Evolutionary conservation across 169 alveolate genomes (phyloP).

Genomic region (Eimeria acervulina): DNA sequence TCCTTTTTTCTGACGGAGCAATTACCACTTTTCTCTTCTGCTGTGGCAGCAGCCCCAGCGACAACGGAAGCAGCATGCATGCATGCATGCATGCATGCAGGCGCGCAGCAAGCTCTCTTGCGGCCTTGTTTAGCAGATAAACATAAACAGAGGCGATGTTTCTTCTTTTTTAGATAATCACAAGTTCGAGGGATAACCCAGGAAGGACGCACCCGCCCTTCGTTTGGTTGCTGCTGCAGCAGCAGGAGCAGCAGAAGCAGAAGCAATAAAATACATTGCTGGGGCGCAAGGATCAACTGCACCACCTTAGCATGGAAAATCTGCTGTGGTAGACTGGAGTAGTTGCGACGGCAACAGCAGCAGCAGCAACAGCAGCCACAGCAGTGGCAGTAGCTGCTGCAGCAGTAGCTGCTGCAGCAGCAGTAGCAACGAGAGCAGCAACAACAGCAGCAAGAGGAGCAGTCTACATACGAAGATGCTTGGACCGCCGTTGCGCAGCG

Average conservation of each 20-base stretch:
- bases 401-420: neutral
- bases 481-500: slow-evolving; percentile 40
- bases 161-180: neutral
- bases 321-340: neutral
- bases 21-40: neutral
- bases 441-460: slow-evolving; percentile 9
- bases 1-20: neutral
- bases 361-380: neutral
- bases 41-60: slow-evolving; percentile 6
- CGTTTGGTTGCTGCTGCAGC: neutral
- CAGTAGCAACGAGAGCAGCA: neutral
- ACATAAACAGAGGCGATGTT: neutral
- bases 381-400: neutral
- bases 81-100: slow-evolving; percentile 31
- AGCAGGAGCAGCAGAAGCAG: neutral
- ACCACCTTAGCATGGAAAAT: neutral
- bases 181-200: no score
- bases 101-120: neutral
- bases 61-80: neutral
- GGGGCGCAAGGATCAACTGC: neutral
- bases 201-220: neutral
- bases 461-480: neutral
- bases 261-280: neutral
- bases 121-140: neutral
- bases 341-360: neutral